These are phyloP conservation scores for Phoenix roebelenii DNA, from an alignment of 176 grass and related monocot genomes.

Conservation along the genomic window DNA sequence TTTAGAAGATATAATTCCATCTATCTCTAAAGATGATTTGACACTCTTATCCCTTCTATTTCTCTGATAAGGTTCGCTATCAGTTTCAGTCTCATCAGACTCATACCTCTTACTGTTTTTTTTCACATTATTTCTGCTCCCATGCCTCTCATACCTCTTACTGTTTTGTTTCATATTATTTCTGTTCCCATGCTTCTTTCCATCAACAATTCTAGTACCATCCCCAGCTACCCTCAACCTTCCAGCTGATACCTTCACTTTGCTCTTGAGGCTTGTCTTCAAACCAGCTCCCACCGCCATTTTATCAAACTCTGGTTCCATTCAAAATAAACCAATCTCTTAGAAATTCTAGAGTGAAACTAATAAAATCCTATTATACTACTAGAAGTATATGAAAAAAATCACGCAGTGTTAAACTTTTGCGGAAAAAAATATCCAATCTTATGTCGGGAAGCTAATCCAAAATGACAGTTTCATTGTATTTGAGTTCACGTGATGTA, in stretches of 20 bases:
- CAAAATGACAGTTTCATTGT: too few species aligned
- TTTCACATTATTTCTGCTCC: constrained; percentile 9
- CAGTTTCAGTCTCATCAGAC: neutral
- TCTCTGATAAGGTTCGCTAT: neutral
- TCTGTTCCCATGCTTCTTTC: constrained; percentile 20
- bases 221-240: constrained; percentile 13
- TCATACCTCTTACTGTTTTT: neutral
- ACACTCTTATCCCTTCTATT: too few species aligned
- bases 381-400: too few species aligned
- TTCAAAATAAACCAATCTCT: too few species aligned
- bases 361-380: too few species aligned
- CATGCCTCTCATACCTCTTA: neutral
- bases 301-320: neutral
- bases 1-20: neutral
- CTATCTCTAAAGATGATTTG: neutral
- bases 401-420: too few species aligned
- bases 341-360: too few species aligned
- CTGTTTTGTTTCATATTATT: neutral
- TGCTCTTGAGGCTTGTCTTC: constrained; percentile 21
- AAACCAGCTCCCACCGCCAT: constrained; percentile 34
- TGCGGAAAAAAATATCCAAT: too few species aligned
- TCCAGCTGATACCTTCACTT: neutral
- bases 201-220: neutral
- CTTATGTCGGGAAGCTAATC: too few species aligned
- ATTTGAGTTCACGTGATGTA: too few species aligned